phyloP scores from a whole-genome alignment of 169 alveolate species.

The Plasmodium chabaudi region DNA sequence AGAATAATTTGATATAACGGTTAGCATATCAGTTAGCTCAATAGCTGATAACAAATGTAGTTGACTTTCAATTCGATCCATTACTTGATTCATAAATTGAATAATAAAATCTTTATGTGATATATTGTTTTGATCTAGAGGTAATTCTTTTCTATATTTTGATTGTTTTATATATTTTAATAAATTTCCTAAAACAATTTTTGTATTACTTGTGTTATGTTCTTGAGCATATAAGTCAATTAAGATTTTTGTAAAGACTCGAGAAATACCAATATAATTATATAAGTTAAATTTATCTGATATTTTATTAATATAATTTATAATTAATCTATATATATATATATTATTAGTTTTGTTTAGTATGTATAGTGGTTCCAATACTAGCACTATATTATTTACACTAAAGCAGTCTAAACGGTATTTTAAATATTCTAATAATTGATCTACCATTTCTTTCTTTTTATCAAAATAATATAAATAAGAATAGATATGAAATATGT shows the following conservation, averaged over 20 bases:
- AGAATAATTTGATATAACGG: constrained; percentile 71
- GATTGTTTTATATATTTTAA: constrained; percentile 29
- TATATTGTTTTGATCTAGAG: constrained; percentile 35
- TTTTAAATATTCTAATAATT: constrained; percentile 31
- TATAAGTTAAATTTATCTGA: constrained; percentile 51
- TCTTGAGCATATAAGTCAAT: constrained; percentile 46
- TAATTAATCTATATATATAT: constrained; percentile 64
- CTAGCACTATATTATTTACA: constrained; percentile 35
- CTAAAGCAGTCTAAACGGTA: constrained; percentile 72
- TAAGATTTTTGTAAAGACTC: constrained; percentile 63
- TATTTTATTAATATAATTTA: constrained; percentile 36
- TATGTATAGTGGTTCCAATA: constrained; percentile 61
- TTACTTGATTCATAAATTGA: constrained; percentile 29
- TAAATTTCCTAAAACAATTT: constrained; percentile 18
- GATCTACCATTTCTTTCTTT: constrained; percentile 64
- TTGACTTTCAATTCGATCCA: constrained; percentile 28
- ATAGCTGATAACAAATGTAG: constrained; percentile 59
- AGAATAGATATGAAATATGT: constrained; percentile 44
- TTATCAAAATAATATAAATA: constrained; percentile 58
- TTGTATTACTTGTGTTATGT: not conserved
- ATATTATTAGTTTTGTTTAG: constrained; percentile 36
- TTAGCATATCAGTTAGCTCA: constrained; percentile 65
- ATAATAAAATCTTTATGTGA: constrained; percentile 44
- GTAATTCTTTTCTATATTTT: constrained; percentile 42
- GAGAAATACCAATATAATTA: constrained; percentile 61